Evolutionary conservation across 352 stramenopile species (phyloP), one percentile per base, ranked within the genome.

Genomic region (Globisporangium abappressorium): DNA sequence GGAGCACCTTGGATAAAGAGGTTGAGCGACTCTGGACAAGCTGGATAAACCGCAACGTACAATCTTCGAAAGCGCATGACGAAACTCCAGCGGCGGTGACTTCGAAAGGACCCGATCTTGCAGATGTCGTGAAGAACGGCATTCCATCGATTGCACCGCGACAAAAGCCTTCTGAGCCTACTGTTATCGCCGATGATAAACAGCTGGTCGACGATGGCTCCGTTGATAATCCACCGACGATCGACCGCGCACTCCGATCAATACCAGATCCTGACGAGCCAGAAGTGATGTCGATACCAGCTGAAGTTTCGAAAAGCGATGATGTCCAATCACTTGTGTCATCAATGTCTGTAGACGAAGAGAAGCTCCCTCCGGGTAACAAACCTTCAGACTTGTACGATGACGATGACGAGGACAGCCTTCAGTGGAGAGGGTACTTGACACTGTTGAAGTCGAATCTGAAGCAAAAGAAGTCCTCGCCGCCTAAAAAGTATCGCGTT

Each of bases 391-490:
- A 22, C 11, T 12, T 49, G 11, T 24, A 30, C 12, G 33, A 34
- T 11, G 30, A 62, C 14, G 11, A 49, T n/a, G 47, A 49, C 15
- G 58, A 51, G 5, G 65, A 66, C 34, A 41, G 62, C n/a, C 67
- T 72, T 26, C 65, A 77, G n/a, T 84, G 77, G 77, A 66, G 74
- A 69, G 68, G 63, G 3, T 76, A 79, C 30, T 51, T 84, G 56
- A 81, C 70, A 34, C 64, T 84, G n/a, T 66, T 84, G 15, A 71
- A 75, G 36, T 69, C 71, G 24, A 69, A 60, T 28, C 58, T 84
- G 30, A 70, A 78, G 22, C 71, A 81, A 20, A 81, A 82, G 55
- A 75, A 74, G 30, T 58, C 28, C 18, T 71, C 70, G 15, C 69
- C 69, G 1, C 65, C 53, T 0, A 80, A 73, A 30, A 73, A 54